phyloP scores from a whole-genome alignment of 805 yeast species.

The Jamesozyma piceae region DNA sequence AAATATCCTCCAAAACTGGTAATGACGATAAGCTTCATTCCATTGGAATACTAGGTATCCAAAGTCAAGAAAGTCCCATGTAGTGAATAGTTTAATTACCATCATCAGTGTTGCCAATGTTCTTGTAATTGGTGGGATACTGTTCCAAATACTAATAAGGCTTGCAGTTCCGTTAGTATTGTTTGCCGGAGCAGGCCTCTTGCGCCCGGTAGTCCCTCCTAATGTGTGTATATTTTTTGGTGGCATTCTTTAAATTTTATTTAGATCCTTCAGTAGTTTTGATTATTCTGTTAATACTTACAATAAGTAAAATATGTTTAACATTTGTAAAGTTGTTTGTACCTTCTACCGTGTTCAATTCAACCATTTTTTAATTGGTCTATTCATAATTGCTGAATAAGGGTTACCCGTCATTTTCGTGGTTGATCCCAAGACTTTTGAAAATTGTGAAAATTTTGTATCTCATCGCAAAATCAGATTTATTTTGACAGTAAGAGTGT shows the following conservation, averaged over 20 bases:
- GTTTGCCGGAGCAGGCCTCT: neutral
- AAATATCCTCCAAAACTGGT: slow-evolving; percentile 25
- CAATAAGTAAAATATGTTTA: no score
- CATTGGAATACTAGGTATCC: slow-evolving; percentile 15
- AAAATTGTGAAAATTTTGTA: neutral
- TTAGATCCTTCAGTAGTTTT: no score
- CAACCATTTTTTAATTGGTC: neutral
- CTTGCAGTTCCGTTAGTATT: slow-evolving; percentile 1
- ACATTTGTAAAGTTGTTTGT: no score
- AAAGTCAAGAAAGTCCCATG: slow-evolving; percentile 28
- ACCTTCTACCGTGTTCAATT: no score
- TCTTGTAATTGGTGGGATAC: slow-evolving; percentile 56
- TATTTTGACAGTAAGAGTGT: neutral
- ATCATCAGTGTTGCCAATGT: slow-evolving; percentile 42
- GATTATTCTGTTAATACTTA: no score
- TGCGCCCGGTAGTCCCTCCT: slow-evolving; percentile 1
- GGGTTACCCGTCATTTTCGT: no score
- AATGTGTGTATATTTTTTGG: slow-evolving; percentile 11
- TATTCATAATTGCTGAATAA: no score
- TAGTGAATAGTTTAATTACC: slow-evolving; percentile 34
- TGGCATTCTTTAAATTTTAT: neutral
- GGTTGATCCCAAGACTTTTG: no score
- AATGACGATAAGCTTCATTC: slow-evolving; percentile 9
- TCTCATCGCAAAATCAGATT: neutral
- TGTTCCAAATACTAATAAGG: slow-evolving; percentile 9